Conservation (phyloP, 805 yeast genomes). For the Lachancea sp. region DNA sequence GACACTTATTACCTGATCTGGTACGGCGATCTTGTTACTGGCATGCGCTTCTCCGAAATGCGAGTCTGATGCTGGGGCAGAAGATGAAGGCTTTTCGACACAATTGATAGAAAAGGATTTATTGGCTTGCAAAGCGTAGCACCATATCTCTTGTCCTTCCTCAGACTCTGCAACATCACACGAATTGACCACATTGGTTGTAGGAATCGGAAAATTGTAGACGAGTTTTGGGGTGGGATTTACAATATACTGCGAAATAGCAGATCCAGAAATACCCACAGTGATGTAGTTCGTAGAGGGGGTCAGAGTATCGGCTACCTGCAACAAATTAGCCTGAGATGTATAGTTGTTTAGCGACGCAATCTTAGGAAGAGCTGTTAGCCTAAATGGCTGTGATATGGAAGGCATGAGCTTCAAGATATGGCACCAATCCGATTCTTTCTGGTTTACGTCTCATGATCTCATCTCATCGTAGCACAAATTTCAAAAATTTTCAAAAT, state of each 20-base stretch:
- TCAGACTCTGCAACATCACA: constrained; percentile 20
- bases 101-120: constrained; percentile 19
- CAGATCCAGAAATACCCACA: constrained; percentile 32
- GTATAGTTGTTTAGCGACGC: constrained; percentile 24
- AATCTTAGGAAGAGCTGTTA: constrained; percentile 31
- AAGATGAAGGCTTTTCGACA: constrained; percentile 12
- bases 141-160: constrained; percentile 21
- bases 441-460: constrained; percentile 2
- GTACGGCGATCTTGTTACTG: constrained; percentile 14
- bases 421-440: no score
- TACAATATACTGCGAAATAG: constrained; percentile 31
- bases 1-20: constrained; percentile 16
- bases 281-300: constrained; percentile 27
- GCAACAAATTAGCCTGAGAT: constrained; percentile 21
- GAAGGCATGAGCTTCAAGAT: constrained; percentile 22
- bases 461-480: constrained; percentile 7
- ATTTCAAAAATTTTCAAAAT: constrained; percentile 4
- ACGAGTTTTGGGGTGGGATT: constrained; percentile 35
- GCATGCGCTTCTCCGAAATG: constrained; percentile 14
- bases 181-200: constrained; percentile 31
- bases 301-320: constrained; percentile 22
- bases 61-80: constrained; percentile 14
- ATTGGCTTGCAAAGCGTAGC: constrained; percentile 20
- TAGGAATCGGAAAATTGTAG: constrained; percentile 30
- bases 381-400: constrained; percentile 32